Base-by-base conservation (phyloP, 129 eudicot genomes). In the Artemisia annua region DNA sequence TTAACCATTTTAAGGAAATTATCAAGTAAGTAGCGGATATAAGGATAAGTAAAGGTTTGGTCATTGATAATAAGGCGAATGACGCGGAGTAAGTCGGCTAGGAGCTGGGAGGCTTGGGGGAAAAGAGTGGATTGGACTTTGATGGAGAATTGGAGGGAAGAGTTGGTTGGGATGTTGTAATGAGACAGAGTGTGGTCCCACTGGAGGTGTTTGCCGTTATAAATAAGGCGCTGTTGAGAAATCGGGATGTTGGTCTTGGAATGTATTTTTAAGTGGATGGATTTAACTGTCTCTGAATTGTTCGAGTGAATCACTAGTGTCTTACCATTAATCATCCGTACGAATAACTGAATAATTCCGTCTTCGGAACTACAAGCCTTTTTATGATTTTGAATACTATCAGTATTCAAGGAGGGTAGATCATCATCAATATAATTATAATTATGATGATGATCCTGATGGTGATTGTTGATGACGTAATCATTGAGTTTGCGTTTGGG, bases 181-280 rank as follows among this genome's bases (percentile, higher is more conserved):
- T 85, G 85, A 0, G 54, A 64, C 49, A 92, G 30, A 0, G 88
- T 63, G 8, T 85, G 83, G 17, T 92, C 91, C 78, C 79, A 83
- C 63, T 83, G 89, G 12, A 92, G 84, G 84, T 88, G 97, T 77
- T 79, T 91, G 3, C 96, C 90, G 2, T 80, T 51, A 61, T 88
- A 91, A 11, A 91, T 74, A 2, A 91, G 14, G 5, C 96, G 15
- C 15, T 86, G 96, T 18, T 84, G 87, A 1, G 13, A 63, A 3
- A 72, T 24, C 1, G 88, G 87, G 0, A 91, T 84, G 3, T 89
- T 80, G 11, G 90, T 86, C 15, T 43, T 32, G 4, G 68, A 9
- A 11, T 84, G 70, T 1, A 91, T 84, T 11, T 66, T 74, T 18
- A 76, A 76, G 43, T 84, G 96, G 44, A 91, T 56, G 2, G 81